These are phyloP conservation scores for Raffaelea arxii DNA, from an alignment of 2,329 filamentous ascomycete species.

Conservation along the genomic window DNA sequence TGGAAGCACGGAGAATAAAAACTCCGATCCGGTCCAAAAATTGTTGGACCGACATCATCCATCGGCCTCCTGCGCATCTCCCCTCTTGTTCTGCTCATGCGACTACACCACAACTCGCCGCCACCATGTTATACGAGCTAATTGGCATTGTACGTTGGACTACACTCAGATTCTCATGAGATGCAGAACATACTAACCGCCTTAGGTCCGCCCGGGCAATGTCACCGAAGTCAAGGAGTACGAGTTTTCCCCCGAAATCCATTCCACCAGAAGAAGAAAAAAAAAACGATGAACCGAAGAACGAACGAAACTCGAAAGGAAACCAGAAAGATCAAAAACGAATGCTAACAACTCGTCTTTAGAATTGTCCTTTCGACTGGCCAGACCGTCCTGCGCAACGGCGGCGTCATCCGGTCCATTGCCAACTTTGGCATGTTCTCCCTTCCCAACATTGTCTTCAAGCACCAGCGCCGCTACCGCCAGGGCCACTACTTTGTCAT, in stretches of 20 bases:
- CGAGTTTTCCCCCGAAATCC: constrained; percentile 15
- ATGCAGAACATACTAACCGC: not conserved
- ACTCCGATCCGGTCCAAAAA: no score
- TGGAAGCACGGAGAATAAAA: no score
- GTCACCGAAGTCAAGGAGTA: constrained; percentile 93
- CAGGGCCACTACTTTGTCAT: constrained; percentile 95
- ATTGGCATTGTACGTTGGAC: constrained; percentile 65
- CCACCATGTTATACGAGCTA: constrained; percentile 88
- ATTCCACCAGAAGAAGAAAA: not conserved
- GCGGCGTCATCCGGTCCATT: constrained; percentile 84
- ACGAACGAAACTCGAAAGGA: not conserved
- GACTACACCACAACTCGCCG: no score
- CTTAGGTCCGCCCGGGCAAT: constrained; percentile 82
- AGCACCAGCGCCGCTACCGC: constrained; percentile 74
- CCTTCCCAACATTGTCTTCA: constrained; percentile 68
- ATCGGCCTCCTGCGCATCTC: no score
- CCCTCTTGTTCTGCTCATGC: no score
- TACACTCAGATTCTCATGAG: not conserved
- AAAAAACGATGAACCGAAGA: not conserved
- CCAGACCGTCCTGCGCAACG: constrained; percentile 67
- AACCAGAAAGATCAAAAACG: constrained; percentile 4
- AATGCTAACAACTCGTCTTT: not conserved
- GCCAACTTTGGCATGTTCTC: constrained; percentile 93
- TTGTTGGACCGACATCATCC: no score
- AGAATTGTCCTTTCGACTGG: constrained; percentile 86